Percentiles rank a stretch among this genome's conserved stretches.
phyloP scores from a whole-genome alignment of 225 moss, liverwort and hornwort species.

The Anthoceros angustus region DNA sequence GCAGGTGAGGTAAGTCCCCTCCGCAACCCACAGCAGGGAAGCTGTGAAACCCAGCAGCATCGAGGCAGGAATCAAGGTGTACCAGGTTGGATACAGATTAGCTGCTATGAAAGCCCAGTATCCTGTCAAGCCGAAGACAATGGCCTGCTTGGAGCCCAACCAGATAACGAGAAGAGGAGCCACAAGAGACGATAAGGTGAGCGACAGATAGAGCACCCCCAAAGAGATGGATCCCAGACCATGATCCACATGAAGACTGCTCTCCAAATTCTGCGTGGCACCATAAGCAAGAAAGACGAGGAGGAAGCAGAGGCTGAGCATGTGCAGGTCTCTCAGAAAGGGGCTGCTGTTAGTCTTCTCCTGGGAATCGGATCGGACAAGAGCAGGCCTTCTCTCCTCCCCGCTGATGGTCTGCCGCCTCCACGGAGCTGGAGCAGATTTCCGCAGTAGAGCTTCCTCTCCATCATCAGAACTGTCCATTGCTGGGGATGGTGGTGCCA shows the following conservation, averaged over 20 bases:
- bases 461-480: background rate
- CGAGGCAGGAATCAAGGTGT: slow-evolving; percentile 67
- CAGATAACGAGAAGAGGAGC: slow-evolving; percentile 64
- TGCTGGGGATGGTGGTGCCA: background rate
- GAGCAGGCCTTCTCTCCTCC: slow-evolving; percentile 20
- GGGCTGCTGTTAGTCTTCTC: slow-evolving; percentile 32
- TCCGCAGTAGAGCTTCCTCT: background rate
- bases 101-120: slow-evolving; percentile 78
- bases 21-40: slow-evolving; percentile 84
- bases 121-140: slow-evolving; percentile 67
- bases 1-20: slow-evolving; percentile 87
- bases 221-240: slow-evolving; percentile 74
- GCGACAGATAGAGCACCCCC: slow-evolving; percentile 67
- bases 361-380: slow-evolving; percentile 29
- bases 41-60: slow-evolving; percentile 77
- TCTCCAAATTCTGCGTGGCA: slow-evolving; percentile 88
- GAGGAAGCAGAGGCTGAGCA: slow-evolving; percentile 66
- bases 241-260: slow-evolving; percentile 71
- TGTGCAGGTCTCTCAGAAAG: slow-evolving; percentile 51
- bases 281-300: slow-evolving; percentile 75
- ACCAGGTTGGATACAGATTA: slow-evolving; percentile 74
- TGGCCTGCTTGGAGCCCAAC: slow-evolving; percentile 60
- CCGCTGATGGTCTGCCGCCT: background rate
- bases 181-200: slow-evolving; percentile 59
- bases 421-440: background rate